Percentiles rank a stretch among this genome's conserved stretches.
phyloP scores from a whole-genome alignment of 2,329 filamentous ascomycete genomes.

The Cercospora janseana region DNA sequence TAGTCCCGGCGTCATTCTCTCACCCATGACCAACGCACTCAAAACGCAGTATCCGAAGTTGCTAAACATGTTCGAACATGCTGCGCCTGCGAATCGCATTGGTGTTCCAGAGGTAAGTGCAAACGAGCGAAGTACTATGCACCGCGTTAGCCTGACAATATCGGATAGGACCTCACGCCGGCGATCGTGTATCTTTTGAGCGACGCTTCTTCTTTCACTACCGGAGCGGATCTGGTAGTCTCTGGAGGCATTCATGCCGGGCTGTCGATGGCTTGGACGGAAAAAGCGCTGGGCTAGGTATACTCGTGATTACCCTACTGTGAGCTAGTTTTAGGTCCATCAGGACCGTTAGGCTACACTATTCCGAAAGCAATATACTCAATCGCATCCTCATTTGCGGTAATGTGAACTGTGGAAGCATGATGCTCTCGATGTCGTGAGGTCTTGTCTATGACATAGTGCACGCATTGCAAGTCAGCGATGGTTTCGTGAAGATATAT shows the following conservation, averaged over 20 bases:
- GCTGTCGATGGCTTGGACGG: slow-evolving; percentile 10
- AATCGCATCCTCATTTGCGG: no score
- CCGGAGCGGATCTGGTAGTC: slow-evolving; percentile 18
- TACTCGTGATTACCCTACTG: neutral
- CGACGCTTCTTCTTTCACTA: slow-evolving; percentile 21
- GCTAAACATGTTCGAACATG: slow-evolving; percentile 20
- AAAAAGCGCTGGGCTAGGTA: neutral
- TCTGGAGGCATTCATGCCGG: slow-evolving; percentile 23
- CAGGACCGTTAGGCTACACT: no score
- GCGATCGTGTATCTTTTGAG: slow-evolving; percentile 16
- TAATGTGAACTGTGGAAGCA: no score
- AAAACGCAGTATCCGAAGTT: slow-evolving; percentile 24
- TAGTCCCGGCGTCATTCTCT: slow-evolving; percentile 34
- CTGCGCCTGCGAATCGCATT: slow-evolving; percentile 17
- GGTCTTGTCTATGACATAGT: no score
- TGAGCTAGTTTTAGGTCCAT: neutral
- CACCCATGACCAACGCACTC: slow-evolving; percentile 27
- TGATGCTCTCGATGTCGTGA: no score
- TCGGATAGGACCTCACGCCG: slow-evolving; percentile 44
- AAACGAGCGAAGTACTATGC: neutral
- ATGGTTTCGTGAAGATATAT: no score
- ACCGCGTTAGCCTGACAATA: neutral
- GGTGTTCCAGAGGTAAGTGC: slow-evolving; percentile 36
- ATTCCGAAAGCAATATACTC: no score
- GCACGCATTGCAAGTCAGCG: no score